Evolutionary conservation across 2,329 filamentous ascomycete species (phyloP).

Genomic region (Cladosporium sp.): DNA sequence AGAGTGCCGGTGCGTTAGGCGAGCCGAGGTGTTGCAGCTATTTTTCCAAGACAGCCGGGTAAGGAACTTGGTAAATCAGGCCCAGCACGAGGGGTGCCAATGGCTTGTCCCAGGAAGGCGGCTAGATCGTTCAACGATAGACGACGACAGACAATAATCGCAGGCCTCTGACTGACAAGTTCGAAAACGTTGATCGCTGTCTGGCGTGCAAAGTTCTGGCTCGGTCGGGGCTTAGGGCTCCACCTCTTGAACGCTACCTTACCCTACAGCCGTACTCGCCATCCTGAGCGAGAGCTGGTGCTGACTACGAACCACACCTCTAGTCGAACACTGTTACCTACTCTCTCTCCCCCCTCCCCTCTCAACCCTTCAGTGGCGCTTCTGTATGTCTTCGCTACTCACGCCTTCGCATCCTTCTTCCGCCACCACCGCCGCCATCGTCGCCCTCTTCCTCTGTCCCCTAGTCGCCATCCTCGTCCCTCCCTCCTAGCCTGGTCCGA

Average conservation of each 20-base stretch:
- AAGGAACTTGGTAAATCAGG: not conserved
- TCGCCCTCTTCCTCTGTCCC: not conserved
- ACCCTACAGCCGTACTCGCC: too few relatives aligned
- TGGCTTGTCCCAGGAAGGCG: not conserved
- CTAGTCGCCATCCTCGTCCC: not conserved
- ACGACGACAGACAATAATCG: too few relatives aligned
- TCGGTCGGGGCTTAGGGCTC: not conserved
- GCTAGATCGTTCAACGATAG: not conserved
- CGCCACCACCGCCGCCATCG: constrained; percentile 4
- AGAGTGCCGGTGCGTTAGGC: not conserved
- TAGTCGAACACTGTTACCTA: not conserved
- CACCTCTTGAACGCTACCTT: not conserved
- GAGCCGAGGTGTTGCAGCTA: not conserved
- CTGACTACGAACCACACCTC: not conserved
- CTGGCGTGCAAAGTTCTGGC: not conserved
- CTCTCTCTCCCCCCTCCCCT: not conserved
- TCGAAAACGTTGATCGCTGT: not conserved
- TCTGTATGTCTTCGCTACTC: not conserved
- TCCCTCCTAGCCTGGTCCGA: constrained; percentile 7
- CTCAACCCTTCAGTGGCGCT: not conserved
- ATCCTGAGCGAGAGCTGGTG: too few relatives aligned
- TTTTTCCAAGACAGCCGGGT: not conserved
- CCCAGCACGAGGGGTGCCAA: not conserved
- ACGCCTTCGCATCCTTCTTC: not conserved
- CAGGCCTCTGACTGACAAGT: too few relatives aligned